Percentiles rank a stretch among this genome's conserved stretches.
Conservation (phyloP, 805 yeast genomes). For the Monosporozyma yasuniensis region DNA sequence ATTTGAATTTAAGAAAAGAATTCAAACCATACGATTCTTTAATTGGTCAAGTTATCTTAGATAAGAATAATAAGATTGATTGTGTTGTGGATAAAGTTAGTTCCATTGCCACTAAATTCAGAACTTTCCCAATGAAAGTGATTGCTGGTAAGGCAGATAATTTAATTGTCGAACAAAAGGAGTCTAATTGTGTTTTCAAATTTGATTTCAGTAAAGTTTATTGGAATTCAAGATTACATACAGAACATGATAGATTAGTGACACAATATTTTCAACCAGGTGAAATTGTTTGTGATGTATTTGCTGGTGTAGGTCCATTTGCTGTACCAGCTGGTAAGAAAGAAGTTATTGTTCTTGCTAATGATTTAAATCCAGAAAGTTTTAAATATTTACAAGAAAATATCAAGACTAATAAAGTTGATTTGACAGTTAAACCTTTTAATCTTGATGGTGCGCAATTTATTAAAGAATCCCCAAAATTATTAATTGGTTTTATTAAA, state of each 20-base stretch:
- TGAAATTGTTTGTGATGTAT: slow-evolving; percentile 83
- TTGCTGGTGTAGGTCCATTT: slow-evolving; percentile 99
- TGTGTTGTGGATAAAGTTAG: slow-evolving; percentile 92
- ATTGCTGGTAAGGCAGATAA: slow-evolving; percentile 71
- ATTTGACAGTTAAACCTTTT: slow-evolving; percentile 46
- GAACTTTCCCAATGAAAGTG: slow-evolving; percentile 91
- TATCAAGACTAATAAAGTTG: slow-evolving; percentile 53
- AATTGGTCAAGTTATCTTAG: slow-evolving; percentile 85
- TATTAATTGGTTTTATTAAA: slow-evolving; percentile 40
- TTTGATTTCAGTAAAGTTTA: slow-evolving; percentile 92
- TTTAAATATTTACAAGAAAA: slow-evolving; percentile 61
- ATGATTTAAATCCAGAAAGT: slow-evolving; percentile 87
- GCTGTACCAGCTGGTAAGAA: slow-evolving; percentile 92
- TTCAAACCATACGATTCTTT: slow-evolving; percentile 71
- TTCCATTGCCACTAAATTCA: slow-evolving; percentile 73
- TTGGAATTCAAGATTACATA: slow-evolving; percentile 92
- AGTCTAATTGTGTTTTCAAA: slow-evolving; percentile 73
- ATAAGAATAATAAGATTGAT: slow-evolving; percentile 64
- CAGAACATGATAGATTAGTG: slow-evolving; percentile 84
- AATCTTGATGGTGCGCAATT: slow-evolving; percentile 80
- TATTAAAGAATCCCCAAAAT: slow-evolving; percentile 49
- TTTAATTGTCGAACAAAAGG: slow-evolving; percentile 71
- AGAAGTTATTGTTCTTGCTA: slow-evolving; percentile 72
- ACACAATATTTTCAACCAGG: slow-evolving; percentile 45
- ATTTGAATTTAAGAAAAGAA: slow-evolving; percentile 73